These are phyloP conservation scores for Boletellus deceptivus DNA, from an alignment of 1,284 basidiomycete species.

Conservation along the genomic window DNA sequence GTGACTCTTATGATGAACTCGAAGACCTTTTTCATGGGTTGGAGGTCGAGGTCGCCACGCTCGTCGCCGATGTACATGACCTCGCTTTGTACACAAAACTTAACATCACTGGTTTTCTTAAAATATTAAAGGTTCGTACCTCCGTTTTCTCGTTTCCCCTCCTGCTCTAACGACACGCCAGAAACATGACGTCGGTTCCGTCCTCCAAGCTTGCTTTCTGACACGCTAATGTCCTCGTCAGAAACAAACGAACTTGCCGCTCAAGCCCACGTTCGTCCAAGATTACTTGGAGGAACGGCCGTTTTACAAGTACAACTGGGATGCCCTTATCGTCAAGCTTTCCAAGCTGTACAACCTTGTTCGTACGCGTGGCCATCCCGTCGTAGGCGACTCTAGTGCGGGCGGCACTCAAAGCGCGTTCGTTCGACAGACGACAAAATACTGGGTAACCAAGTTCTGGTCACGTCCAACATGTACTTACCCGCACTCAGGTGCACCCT, in stretches of 20 bases:
- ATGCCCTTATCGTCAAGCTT: conserved; percentile 94
- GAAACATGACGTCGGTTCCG: conserved; percentile 75
- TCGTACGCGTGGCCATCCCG: conserved; percentile 91
- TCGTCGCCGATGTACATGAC: conserved; percentile 98
- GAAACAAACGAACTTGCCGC: conserved; percentile 75
- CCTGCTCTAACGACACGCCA: conserved; percentile 24
- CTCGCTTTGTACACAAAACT: conserved; percentile 93
- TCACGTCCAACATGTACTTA: conserved; percentile 6
- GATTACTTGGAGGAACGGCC: conserved; percentile 93
- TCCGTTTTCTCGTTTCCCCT: not conserved
- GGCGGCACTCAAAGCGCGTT: conserved; percentile 97
- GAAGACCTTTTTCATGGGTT: conserved; percentile 89
- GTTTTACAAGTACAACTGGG: conserved; percentile 94
- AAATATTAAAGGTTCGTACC: conserved; percentile 83
- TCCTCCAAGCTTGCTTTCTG: not conserved
- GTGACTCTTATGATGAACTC: conserved; percentile 71
- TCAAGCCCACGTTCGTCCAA: conserved; percentile 78
- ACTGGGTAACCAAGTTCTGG: conserved; percentile 72
- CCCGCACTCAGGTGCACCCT: conserved; percentile 70
- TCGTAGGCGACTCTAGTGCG: conserved; percentile 90
- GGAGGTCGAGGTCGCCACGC: conserved; percentile 93
- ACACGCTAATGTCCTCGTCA: conserved; percentile 32
- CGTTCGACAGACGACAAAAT: conserved; percentile 97
- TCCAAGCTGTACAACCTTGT: conserved; percentile 96
- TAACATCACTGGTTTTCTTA: conserved; percentile 98